These are phyloP conservation scores for Daldinia loculata DNA, from an alignment of 495 filamentous ascomycete species.

Conservation along the genomic window DNA sequence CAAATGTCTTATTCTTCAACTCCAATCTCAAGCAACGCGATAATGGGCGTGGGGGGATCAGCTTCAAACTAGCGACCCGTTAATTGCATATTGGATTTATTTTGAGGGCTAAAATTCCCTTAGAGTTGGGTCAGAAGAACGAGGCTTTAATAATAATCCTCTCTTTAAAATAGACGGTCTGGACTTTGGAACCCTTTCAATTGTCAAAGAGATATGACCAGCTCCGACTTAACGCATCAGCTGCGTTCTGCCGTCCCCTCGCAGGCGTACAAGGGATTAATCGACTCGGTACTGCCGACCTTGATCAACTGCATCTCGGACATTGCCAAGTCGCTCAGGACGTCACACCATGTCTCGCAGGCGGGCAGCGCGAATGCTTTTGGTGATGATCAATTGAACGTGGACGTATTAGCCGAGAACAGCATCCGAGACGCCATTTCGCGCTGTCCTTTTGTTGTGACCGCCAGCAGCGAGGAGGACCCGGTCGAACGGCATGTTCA, in stretches of 20 bases:
- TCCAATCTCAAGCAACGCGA: background rate
- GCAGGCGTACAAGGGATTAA: constrained; percentile 4
- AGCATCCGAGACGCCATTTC: constrained; percentile 53
- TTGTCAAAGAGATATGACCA: constrained; percentile 1
- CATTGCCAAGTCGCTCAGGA: constrained; percentile 19
- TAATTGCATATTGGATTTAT: constrained; percentile 3
- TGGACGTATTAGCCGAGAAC: constrained; percentile 60
- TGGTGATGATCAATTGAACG: constrained; percentile 65
- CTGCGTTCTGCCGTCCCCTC: constrained; percentile 18
- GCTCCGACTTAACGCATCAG: background rate
- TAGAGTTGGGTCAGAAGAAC: background rate
- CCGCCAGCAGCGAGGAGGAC: constrained; percentile 63
- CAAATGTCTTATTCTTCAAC: no score
- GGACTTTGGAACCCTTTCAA: background rate
- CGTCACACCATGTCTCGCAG: constrained; percentile 49
- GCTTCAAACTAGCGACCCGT: background rate
- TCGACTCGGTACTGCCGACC: constrained; percentile 31
- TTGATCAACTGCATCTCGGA: constrained; percentile 27
- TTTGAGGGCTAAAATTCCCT: background rate
- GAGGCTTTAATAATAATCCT: background rate
- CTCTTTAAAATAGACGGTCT: background rate
- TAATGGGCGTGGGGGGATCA: background rate
- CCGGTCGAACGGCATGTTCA: constrained; percentile 50
- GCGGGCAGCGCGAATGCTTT: constrained; percentile 60
- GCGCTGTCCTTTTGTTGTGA: constrained; percentile 52